These are phyloP conservation scores for Penicillium robsamsonii DNA, from an alignment of 495 filamentous ascomycete species.

Conservation along the genomic window DNA sequence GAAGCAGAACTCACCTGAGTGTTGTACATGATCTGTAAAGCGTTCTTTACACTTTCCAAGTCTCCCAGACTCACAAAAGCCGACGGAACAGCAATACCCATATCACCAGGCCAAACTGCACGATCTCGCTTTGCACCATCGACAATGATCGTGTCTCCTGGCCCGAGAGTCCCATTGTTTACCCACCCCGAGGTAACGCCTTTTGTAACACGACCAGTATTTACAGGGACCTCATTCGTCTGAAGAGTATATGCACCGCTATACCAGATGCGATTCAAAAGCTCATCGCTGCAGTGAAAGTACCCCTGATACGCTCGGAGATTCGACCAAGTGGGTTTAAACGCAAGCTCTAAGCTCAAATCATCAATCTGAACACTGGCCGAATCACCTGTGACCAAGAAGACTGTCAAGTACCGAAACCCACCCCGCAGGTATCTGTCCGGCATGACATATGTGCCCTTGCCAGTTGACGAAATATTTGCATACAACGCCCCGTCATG, in stretches of 20 bases:
- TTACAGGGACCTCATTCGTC: slow-evolving; percentile 54
- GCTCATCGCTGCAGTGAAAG: slow-evolving; percentile 58
- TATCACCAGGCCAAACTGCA: slow-evolving; percentile 60
- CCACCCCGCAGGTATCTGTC: slow-evolving; percentile 55
- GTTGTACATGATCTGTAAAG: slow-evolving; percentile 59
- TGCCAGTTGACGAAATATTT: slow-evolving; percentile 48
- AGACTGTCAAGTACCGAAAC: slow-evolving; percentile 59
- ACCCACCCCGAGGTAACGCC: slow-evolving; percentile 51
- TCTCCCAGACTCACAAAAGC: slow-evolving; percentile 59
- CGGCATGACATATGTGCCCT: slow-evolving; percentile 50
- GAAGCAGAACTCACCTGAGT: slow-evolving; percentile 41
- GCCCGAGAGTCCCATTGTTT: slow-evolving; percentile 55
- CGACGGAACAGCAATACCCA: slow-evolving; percentile 58
- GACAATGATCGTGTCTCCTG: slow-evolving; percentile 51
- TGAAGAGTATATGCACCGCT: slow-evolving; percentile 62
- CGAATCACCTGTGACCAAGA: slow-evolving; percentile 41
- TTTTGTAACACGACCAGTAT: slow-evolving; percentile 53
- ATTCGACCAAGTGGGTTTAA: slow-evolving; percentile 65
- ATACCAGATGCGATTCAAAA: slow-evolving; percentile 65
- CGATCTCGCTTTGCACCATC: slow-evolving; percentile 62
- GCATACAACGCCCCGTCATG: slow-evolving; percentile 54
- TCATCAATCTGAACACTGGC: slow-evolving; percentile 38
- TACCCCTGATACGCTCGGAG: slow-evolving; percentile 61
- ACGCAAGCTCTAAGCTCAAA: slow-evolving; percentile 50
- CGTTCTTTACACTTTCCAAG: slow-evolving; percentile 59